These are phyloP conservation scores for Hirsutella rhossiliensis DNA, from an alignment of 2,329 filamentous ascomycete genomes.

Conservation along the genomic window DNA sequence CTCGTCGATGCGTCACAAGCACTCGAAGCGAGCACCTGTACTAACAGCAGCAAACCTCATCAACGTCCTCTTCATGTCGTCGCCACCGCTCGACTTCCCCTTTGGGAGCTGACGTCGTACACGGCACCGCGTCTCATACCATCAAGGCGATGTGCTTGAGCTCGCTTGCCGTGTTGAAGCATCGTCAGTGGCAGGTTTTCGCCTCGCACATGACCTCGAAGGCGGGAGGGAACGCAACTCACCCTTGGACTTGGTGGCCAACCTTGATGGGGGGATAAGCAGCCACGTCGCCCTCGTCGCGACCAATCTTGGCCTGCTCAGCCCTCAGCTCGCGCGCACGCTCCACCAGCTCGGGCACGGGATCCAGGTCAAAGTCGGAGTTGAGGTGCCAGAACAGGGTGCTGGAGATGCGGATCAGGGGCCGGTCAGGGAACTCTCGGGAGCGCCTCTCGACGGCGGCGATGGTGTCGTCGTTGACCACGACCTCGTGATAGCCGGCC, in stretches of 20 bases:
- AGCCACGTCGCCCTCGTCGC: constrained; percentile 38
- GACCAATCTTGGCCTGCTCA: constrained; percentile 34
- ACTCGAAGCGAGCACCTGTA: no score
- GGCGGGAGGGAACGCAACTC: constrained; percentile 13
- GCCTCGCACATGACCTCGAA: neutral
- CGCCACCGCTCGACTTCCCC: neutral
- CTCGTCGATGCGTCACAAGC: no score
- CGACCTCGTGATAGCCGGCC: constrained; percentile 50
- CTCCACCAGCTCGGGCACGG: constrained; percentile 34
- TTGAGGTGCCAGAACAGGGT: constrained; percentile 50
- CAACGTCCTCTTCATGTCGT: neutral
- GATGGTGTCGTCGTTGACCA: constrained; percentile 41
- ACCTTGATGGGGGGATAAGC: constrained; percentile 44
- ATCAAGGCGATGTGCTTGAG: constrained; percentile 42
- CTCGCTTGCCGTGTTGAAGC: constrained; percentile 25
- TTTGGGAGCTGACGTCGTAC: neutral
- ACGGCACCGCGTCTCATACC: constrained; percentile 17
- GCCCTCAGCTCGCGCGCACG: constrained; percentile 30
- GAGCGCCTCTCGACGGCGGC: constrained; percentile 31
- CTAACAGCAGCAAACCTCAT: no score
- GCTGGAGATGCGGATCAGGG: constrained; percentile 44
- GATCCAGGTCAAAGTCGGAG: constrained; percentile 42
- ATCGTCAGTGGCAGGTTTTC: neutral
- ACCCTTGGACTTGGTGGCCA: constrained; percentile 46
- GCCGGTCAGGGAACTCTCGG: constrained; percentile 30